These are phyloP conservation scores for Tetrahymena elliotti DNA, from an alignment of 73 alveolate species.

Conservation along the genomic window DNA sequence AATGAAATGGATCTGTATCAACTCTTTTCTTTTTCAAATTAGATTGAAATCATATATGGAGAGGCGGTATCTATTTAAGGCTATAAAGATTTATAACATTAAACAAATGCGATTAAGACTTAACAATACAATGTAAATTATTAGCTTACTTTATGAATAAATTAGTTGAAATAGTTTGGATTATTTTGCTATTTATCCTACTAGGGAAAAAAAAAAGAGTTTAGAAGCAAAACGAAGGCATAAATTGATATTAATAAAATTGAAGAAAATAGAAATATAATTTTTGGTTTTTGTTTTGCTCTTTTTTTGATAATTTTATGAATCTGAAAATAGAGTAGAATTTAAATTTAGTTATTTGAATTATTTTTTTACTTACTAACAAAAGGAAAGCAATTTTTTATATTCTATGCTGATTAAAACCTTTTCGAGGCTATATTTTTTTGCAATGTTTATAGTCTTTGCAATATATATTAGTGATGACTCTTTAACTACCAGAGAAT, in stretches of 20 bases:
- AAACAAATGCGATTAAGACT: not conserved
- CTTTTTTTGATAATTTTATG: not conserved
- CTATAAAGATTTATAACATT: not conserved
- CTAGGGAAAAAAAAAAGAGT: not conserved
- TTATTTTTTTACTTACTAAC: not conserved
- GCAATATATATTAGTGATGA: not conserved
- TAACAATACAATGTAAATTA: not conserved
- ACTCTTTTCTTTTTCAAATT: not conserved
- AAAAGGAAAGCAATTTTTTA: not conserved
- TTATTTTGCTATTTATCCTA: not conserved
- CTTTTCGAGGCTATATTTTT: not conserved
- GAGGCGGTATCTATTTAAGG: not conserved
- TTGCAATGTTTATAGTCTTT: not conserved
- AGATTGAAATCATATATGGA: not conserved
- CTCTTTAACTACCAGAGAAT: not conserved
- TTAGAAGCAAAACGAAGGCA: not conserved
- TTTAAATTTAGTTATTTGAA: not conserved
- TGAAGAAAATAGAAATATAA: not conserved
- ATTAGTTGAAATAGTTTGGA: not conserved
- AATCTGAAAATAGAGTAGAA: not conserved
- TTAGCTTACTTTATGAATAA: too few relatives aligned
- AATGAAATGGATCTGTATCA: not conserved
- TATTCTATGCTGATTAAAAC: not conserved
- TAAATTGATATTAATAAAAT: not conserved
- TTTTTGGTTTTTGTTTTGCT: too few relatives aligned